Percentiles rank a stretch among this genome's conserved stretches.
These are phyloP conservation scores for Persicaria maculosa DNA, from an alignment of 148 eudicot species.

Conservation along the genomic window DNA sequence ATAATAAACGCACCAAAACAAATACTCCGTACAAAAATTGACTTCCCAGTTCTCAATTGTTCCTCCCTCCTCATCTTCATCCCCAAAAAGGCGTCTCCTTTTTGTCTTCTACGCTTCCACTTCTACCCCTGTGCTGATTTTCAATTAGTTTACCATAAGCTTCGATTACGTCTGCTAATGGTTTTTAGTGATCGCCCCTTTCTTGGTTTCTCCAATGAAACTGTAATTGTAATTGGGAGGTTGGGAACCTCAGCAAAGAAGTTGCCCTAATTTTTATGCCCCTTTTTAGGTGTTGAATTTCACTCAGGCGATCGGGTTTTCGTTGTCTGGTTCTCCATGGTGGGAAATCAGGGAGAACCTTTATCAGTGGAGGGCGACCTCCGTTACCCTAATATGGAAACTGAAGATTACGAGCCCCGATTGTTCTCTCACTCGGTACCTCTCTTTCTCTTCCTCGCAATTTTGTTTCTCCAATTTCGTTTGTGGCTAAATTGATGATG, in stretches of 20 bases:
- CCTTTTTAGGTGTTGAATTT: not conserved
- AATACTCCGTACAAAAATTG: too few relatives aligned
- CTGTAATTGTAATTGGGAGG: not conserved
- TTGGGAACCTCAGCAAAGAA: not conserved
- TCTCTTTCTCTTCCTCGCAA: not conserved
- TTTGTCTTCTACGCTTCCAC: not conserved
- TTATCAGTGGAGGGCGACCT: slow-evolving; percentile 15
- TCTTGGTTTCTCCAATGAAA: not conserved
- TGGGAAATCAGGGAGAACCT: slow-evolving; percentile 15
- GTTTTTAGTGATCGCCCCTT: not conserved
- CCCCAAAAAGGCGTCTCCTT: not conserved
- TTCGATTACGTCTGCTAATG: not conserved
- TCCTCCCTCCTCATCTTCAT: not conserved
- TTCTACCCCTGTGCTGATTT: not conserved
- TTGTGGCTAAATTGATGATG: not conserved
- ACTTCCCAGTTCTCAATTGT: too few relatives aligned
- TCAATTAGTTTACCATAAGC: not conserved
- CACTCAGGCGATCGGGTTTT: slow-evolving; percentile 10
- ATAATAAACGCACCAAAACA: too few relatives aligned
- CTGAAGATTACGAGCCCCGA: slow-evolving; percentile 40
- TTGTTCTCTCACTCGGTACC: slow-evolving; percentile 23
- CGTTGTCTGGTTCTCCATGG: slow-evolving; percentile 16
- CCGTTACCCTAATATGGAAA: slow-evolving; percentile 36
- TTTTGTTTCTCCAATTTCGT: not conserved
- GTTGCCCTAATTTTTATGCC: too few relatives aligned